phyloP scores from a whole-genome alignment of 2,329 filamentous ascomycete species.

The Cytospora paraplurivora region DNA sequence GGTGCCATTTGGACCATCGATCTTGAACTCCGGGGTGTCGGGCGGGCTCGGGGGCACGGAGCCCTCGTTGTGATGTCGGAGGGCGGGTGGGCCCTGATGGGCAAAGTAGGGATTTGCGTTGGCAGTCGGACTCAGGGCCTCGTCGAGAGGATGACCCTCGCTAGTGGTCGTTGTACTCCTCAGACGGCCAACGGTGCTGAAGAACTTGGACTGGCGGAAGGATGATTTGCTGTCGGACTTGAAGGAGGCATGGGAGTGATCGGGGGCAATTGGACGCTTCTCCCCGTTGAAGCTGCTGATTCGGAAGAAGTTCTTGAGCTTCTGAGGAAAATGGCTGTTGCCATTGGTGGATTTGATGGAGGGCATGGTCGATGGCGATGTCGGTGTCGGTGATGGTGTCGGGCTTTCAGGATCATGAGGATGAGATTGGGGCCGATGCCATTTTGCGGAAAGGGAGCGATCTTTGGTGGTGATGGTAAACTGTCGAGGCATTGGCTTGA shows the following conservation, averaged over 20 bases:
- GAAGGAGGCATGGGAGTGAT: constrained; percentile 34
- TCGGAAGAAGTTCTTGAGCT: constrained; percentile 71
- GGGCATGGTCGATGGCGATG: constrained; percentile 45
- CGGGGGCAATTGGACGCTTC: constrained; percentile 30
- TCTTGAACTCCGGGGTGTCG: constrained; percentile 79
- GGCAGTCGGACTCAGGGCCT: constrained; percentile 86
- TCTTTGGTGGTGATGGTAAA: constrained; percentile 28
- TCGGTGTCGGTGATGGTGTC: constrained; percentile 28
- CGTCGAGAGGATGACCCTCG: constrained; percentile 88
- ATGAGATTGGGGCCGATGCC: constrained; percentile 28
- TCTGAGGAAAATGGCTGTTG: constrained; percentile 65
- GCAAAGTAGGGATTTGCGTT: constrained; percentile 97
- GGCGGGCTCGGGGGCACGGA: constrained; percentile 92
- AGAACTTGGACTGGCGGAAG: constrained; percentile 85
- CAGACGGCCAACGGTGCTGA: constrained; percentile 83
- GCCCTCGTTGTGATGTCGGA: constrained; percentile 92
- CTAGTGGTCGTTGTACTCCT: constrained; percentile 89
- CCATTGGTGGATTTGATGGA: constrained; percentile 57
- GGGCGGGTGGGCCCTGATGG: constrained; percentile 89
- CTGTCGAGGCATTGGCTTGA: constrained; percentile 19
- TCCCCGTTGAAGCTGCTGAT: constrained; percentile 55
- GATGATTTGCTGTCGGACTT: constrained; percentile 66
- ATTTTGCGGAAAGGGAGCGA: constrained; percentile 27
- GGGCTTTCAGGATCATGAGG: constrained; percentile 32
- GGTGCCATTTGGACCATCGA: constrained; percentile 66